Evolutionary conservation across 1,284 basidiomycete genomes (phyloP).

Genomic region (Puccinia brachypodii): DNA sequence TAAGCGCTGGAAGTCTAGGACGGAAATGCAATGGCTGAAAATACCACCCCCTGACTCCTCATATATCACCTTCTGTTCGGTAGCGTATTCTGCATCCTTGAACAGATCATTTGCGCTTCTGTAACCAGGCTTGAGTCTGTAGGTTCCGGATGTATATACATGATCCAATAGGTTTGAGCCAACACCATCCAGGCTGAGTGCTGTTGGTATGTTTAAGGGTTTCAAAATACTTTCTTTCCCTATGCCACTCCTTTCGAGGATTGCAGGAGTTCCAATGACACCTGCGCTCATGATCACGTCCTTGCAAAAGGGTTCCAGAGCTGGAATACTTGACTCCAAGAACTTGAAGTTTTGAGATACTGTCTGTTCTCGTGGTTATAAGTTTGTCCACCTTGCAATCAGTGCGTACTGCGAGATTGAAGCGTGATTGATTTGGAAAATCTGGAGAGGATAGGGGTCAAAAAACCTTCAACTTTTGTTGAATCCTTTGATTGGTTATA

Average conservation of each 20-base stretch:
- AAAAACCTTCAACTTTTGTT: background rate
- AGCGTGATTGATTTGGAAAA: constrained; percentile 20
- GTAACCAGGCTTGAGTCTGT: constrained; percentile 14
- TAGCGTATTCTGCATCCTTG: constrained; percentile 12
- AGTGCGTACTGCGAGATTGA: constrained; percentile 20
- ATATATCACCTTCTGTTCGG: constrained; percentile 19
- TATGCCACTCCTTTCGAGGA: constrained; percentile 54
- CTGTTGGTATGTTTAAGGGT: constrained; percentile 45
- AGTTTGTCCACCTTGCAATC: constrained; percentile 25
- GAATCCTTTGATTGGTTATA: background rate
- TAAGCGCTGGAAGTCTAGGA: constrained; percentile 29
- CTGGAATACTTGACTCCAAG: constrained; percentile 26
- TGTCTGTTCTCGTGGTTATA: constrained; percentile 8
- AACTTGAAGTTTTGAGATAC: background rate
- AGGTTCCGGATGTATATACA: constrained; percentile 6
- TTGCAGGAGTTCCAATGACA: constrained; percentile 53
- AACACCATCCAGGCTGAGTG: constrained; percentile 50
- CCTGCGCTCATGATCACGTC: constrained; percentile 53
- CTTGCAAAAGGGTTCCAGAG: constrained; percentile 12
- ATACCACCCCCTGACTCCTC: constrained; percentile 9
- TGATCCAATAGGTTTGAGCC: constrained; percentile 52
- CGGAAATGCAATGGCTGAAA: constrained; percentile 15
- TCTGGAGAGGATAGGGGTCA: background rate
- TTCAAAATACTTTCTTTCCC: constrained; percentile 50
- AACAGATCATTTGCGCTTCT: constrained; percentile 27